phyloP scores from a whole-genome alignment of 73 alveolate species.

The Stentor roeselii region DNA sequence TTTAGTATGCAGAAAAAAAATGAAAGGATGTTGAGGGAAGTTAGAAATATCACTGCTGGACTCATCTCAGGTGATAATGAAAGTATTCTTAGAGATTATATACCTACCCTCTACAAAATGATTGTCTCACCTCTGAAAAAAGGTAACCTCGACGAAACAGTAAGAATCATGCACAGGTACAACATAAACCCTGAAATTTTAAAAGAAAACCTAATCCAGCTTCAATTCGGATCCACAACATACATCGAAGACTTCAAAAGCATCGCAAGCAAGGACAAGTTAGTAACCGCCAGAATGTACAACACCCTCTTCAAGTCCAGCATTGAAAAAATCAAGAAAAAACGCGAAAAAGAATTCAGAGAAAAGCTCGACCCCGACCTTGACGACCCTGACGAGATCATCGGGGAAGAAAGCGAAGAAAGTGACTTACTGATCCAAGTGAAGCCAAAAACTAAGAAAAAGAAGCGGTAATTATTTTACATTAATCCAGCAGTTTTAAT shows the following conservation, averaged over 20 bases:
- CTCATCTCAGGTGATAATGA: slow-evolving; percentile 37
- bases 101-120: slow-evolving; percentile 1
- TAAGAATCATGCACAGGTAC: slow-evolving; percentile 52
- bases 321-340: slow-evolving; percentile 41
- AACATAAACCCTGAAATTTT: slow-evolving; percentile 59
- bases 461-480: background rate
- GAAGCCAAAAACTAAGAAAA: background rate
- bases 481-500: background rate
- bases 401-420: background rate
- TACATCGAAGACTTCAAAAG: slow-evolving; percentile 45
- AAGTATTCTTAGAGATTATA: slow-evolving; percentile 34
- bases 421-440: background rate
- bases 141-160: slow-evolving; percentile 31
- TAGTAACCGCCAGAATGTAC: slow-evolving; percentile 50
- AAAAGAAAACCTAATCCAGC: slow-evolving; percentile 69
- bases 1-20: slow-evolving; percentile 57
- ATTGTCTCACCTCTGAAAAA: slow-evolving; percentile 17
- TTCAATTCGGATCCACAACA: slow-evolving; percentile 42
- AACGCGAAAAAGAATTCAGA: slow-evolving; percentile 40
- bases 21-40: slow-evolving; percentile 69
- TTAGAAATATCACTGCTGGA: slow-evolving; percentile 60
- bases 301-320: slow-evolving; percentile 48
- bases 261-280: slow-evolving; percentile 44
- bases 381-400: background rate
- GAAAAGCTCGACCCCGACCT: slow-evolving; percentile 32